Conservation (phyloP, 2,329 filamentous ascomycete genomes). For the Microdochium bolleyi region DNA sequence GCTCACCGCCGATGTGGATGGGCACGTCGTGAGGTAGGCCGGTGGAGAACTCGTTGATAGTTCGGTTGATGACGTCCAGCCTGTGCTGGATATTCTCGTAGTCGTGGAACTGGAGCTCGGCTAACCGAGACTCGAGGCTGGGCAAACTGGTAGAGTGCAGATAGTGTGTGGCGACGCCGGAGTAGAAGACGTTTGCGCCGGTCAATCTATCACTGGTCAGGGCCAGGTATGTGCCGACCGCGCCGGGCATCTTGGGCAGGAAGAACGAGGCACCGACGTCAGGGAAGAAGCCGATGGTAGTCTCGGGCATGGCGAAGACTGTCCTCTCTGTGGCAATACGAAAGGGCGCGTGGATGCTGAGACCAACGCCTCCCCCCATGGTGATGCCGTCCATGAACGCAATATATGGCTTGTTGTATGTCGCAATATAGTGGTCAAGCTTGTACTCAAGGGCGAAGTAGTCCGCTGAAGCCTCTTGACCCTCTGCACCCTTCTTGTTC, state of each 20-base stretch:
- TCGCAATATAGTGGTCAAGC: conserved; percentile 91
- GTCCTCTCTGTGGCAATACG: conserved; percentile 94
- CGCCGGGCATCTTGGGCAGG: conserved; percentile 79
- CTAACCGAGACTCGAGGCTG: conserved; percentile 73
- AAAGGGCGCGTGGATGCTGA: conserved; percentile 92
- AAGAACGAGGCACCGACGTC: conserved; percentile 97
- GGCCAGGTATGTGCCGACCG: conserved; percentile 84
- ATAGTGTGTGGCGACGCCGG: conserved; percentile 92
- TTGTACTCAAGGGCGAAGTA: conserved; percentile 96
- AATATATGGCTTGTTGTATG: conserved; percentile 86
- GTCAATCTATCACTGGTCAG: conserved; percentile 78
- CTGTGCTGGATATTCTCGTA: conserved; percentile 55
- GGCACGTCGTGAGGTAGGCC: conserved; percentile 72
- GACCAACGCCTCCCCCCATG: conserved; percentile 94
- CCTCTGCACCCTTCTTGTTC: conserved; percentile 61
- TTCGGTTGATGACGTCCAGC: conserved; percentile 68
- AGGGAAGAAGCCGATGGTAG: conserved; percentile 96
- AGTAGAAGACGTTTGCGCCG: conserved; percentile 81
- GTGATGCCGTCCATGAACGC: conserved; percentile 97
- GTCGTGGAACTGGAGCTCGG: conserved; percentile 84
- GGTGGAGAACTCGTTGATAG: conserved; percentile 86
- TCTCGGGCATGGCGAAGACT: conserved; percentile 97
- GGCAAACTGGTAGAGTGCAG: conserved; percentile 83
- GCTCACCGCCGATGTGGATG: conserved; percentile 57
- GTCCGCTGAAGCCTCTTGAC: conserved; percentile 66